Conservation (phyloP, 2,329 filamentous ascomycete genomes). For the Epichloe brachyelytri region DNA sequence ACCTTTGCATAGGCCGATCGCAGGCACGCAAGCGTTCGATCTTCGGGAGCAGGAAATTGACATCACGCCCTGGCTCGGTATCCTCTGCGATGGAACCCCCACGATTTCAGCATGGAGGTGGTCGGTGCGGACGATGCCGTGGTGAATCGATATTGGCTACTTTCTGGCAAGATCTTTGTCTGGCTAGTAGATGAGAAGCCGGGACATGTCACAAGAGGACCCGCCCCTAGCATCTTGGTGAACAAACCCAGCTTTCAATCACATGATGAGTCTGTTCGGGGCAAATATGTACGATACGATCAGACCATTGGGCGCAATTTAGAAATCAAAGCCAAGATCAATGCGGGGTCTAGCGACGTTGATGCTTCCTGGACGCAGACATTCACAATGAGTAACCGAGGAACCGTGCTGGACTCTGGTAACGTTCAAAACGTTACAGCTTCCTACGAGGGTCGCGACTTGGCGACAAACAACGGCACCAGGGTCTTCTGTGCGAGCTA, state of each 20-base stretch:
- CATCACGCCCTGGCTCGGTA: constrained; percentile 60
- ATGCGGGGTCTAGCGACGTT: constrained; percentile 10
- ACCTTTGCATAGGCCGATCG: constrained; percentile 64
- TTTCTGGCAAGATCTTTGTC: constrained; percentile 71
- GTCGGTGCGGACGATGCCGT: constrained; percentile 49
- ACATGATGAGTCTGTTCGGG: neutral
- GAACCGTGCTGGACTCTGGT: constrained; percentile 28
- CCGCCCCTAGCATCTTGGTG: neutral
- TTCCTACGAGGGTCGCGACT: constrained; percentile 9
- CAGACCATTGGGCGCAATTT: constrained; percentile 45
- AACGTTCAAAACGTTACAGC: constrained; percentile 24
- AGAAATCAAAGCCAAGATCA: constrained; percentile 43
- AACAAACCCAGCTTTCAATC: neutral
- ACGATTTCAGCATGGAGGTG: constrained; percentile 57
- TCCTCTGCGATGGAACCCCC: constrained; percentile 50
- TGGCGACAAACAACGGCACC: neutral
- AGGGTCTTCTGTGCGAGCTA: constrained; percentile 3
- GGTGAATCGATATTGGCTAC: constrained; percentile 43
- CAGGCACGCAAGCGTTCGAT: constrained; percentile 68
- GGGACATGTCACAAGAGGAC: constrained; percentile 31
- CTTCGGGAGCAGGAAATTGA: constrained; percentile 71
- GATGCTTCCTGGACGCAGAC: constrained; percentile 40
- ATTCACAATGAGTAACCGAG: constrained; percentile 39
- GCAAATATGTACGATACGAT: constrained; percentile 19
- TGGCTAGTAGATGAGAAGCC: constrained; percentile 49